Conservation (phyloP, 805 yeast species). For the Metschnikowia chrysomelidarum region DNA sequence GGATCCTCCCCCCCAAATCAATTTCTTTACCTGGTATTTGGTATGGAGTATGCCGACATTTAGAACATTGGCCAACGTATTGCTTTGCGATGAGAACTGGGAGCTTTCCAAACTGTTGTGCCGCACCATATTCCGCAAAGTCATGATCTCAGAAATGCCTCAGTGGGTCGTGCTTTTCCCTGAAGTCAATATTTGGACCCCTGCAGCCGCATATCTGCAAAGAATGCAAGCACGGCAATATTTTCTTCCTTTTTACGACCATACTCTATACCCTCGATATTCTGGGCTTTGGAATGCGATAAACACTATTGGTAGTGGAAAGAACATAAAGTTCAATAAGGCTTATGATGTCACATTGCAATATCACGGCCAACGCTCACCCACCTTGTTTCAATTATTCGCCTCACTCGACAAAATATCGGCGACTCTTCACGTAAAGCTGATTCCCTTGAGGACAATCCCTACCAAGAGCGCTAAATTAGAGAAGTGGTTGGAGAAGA, state of each 20-base stretch:
- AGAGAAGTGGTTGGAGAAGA: slow-evolving; percentile 73
- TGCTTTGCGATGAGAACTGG: slow-evolving; percentile 71
- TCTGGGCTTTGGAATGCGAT: slow-evolving; percentile 53
- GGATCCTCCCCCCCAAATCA: slow-evolving; percentile 42
- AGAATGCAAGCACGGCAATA: slow-evolving; percentile 51
- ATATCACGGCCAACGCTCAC: slow-evolving; percentile 32
- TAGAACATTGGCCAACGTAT: slow-evolving; percentile 43
- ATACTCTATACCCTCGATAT: slow-evolving; percentile 78
- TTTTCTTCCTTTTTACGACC: slow-evolving; percentile 57
- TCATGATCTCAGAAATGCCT: slow-evolving; percentile 36
- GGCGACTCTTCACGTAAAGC: slow-evolving; percentile 48
- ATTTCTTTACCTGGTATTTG: slow-evolving; percentile 69
- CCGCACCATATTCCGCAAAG: slow-evolving; percentile 33
- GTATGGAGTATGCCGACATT: slow-evolving; percentile 62
- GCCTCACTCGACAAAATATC: slow-evolving; percentile 28
- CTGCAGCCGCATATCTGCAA: slow-evolving; percentile 49
- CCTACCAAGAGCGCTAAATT: slow-evolving; percentile 53
- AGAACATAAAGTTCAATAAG: slow-evolving; percentile 37
- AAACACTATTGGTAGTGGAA: slow-evolving; percentile 33
- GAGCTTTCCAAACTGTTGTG: slow-evolving; percentile 43
- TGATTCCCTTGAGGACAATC: slow-evolving; percentile 45
- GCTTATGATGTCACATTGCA: slow-evolving; percentile 57
- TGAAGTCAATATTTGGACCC: slow-evolving; percentile 72
- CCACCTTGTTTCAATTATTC: slow-evolving; percentile 32
- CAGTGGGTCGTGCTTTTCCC: slow-evolving; percentile 79